These are phyloP conservation scores for Trichophaea hybrida DNA, from an alignment of 2,329 filamentous ascomycete genomes.

Conservation along the genomic window DNA sequence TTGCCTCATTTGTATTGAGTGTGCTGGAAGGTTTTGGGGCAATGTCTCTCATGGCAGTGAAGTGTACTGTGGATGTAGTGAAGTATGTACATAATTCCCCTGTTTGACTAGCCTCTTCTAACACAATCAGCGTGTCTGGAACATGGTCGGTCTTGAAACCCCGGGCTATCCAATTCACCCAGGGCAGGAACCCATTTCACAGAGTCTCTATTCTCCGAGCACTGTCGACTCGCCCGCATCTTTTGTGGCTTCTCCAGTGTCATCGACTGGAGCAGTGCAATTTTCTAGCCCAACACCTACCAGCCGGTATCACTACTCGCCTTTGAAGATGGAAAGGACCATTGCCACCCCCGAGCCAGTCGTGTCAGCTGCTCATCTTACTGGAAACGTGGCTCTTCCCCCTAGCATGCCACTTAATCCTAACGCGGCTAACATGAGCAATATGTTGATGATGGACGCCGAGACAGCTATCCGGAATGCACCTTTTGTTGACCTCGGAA, in stretches of 20 bases:
- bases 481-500: constrained; percentile 31
- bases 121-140: background rate
- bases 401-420: background rate
- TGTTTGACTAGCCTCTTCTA: background rate
- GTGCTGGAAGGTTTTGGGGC: constrained; percentile 20
- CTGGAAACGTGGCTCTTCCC: background rate
- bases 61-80: constrained; percentile 23
- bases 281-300: constrained; percentile 1
- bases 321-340: background rate
- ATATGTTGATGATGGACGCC: constrained; percentile 20
- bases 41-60: constrained; percentile 8
- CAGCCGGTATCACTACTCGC: background rate
- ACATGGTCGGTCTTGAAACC: background rate
- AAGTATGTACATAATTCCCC: constrained; percentile 9
- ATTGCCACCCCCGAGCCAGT: background rate
- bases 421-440: constrained; percentile 5
- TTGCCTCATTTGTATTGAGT: constrained; percentile 19
- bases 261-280: background rate
- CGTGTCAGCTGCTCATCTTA: background rate
- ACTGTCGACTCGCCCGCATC: background rate
- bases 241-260: background rate
- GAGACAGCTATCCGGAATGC: constrained; percentile 27
- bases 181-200: background rate
- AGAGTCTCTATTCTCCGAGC: background rate
- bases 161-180: background rate